Base-by-base conservation (phyloP, 2,329 filamentous ascomycete genomes). In the Myriangium duriaei region DNA sequence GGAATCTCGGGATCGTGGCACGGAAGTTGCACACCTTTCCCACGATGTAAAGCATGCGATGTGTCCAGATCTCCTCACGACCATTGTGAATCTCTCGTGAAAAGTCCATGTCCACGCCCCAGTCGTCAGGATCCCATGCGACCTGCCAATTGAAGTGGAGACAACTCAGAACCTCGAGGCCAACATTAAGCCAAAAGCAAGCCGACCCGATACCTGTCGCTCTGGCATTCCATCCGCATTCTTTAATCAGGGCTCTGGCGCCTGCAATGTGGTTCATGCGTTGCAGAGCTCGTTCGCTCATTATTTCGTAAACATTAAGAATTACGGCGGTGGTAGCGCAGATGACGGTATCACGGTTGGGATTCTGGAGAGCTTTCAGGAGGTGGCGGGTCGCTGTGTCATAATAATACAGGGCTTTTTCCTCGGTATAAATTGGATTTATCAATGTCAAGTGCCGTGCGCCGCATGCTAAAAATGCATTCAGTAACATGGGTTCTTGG, bases 181-280 rank as follows among this genome's bases (percentile, higher is more conserved):
- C 81, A 11, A 93, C 77, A 50, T 92, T 94, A 26, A 95, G 67
- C 87, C 88, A 95, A 61, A 95, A 95, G 57, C 87, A 95, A 1
- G 87, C 85, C 0, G 78, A 74, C 1, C 85, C 87, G 13, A 94
- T 74, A 0, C 87, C 86, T 1, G 69, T 72, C 24, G 81, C 81
- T 44, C 69, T 74, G 0, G 84, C 84, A 50, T 84, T 80, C 88
- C 88, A 95, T 4, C 78, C 76, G 51, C 86, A 94, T 53, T 94
- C 85, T 44, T 85, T 83, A 50, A 95, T 87, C 34, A 94, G 65
- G 2, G 84, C 84, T 37, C 85, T 72, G 7, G 85, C 84, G 4
- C 85, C 85, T 0, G 81, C 79, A 47, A 88, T 87, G 52, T 94
- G 87, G 48, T 82, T 87, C 79, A 91, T 88, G n/a, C 81, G 72